These are phyloP conservation scores for Clavispora phyllophila DNA, from an alignment of 805 yeast genomes.

Conservation along the genomic window DNA sequence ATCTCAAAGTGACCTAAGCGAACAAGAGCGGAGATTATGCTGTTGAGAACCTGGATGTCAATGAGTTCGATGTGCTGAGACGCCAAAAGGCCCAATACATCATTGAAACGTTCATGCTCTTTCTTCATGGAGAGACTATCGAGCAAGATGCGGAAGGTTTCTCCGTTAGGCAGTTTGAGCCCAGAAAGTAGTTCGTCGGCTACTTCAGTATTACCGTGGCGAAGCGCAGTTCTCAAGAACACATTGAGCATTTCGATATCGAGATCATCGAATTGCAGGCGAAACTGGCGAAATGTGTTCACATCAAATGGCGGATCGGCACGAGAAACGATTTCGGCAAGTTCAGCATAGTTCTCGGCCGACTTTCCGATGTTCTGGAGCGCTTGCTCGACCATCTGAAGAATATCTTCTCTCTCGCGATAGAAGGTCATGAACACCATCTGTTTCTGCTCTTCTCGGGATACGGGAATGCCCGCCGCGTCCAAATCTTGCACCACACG, in stretches of 20 bases:
- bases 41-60: constrained; percentile 18
- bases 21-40: constrained; percentile 14
- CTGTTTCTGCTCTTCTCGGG: constrained; percentile 25
- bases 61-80: constrained; percentile 3
- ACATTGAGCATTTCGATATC: constrained; percentile 19
- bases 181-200: constrained; percentile 17
- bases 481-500: constrained; percentile 26
- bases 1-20: constrained; percentile 4
- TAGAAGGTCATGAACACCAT: constrained; percentile 27
- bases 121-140: constrained; percentile 10
- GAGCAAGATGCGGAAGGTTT: constrained; percentile 11
- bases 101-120: background rate
- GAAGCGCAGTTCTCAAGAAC: constrained; percentile 24
- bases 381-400: constrained; percentile 8
- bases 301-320: constrained; percentile 15
- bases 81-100: constrained; percentile 3
- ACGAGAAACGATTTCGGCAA: background rate
- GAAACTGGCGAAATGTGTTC: constrained; percentile 17
- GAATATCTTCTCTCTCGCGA: constrained; percentile 23
- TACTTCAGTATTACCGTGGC: constrained; percentile 21
- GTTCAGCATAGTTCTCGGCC: background rate
- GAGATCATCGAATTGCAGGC: constrained; percentile 8
- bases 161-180: constrained; percentile 4
- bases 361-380: constrained; percentile 2
- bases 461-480: constrained; percentile 21